Base-by-base conservation (phyloP, 352 stramenopile species). In the Pythium myriotylum region DNA sequence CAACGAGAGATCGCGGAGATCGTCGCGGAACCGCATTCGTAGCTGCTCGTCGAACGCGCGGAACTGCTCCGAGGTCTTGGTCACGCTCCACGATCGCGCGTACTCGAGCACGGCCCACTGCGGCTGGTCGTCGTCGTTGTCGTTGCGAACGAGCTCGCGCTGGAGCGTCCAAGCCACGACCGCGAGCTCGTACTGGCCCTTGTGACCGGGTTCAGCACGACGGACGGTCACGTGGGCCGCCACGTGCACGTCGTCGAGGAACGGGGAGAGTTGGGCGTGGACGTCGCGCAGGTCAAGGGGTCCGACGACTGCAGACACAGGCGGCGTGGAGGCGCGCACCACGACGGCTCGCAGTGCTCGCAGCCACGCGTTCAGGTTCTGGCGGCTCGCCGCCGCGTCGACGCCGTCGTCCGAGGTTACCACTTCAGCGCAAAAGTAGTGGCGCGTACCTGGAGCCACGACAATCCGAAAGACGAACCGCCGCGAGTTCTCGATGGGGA, bases 101-200 rank as follows among this genome's bases (percentile, higher is more conserved):
- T 92, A 90, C 60, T 92, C 78, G 59, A 86, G 62, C 49, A 90
- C 61, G 47, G 89, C 69, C 82, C 82, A 90, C 26, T 60, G 29
- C 19, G 48, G 29, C 1, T 59, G n/a, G 16, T 35, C 13, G 58
- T 23, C 27, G 20, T 70, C 51, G 7, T 59, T 54, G 35, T 65
- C 60, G 13, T 37, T 57, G 3, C 60, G 51, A 9, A 76, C 68
- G 24, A 84, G 71, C 57, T 92, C 82, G 8, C 79, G 72, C 42
- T 79, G 65, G 26, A 92, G 68, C 53, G 81, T 81, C 82, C 82
- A 92, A 10, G 78, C 77, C 27, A 82, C 79, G 23, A 79, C 67
- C 7, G 66, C 69, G 37, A 92, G 19, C 29, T 87, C 71, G 62
- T 89, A 90, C 56, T 57, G 39, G 12, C 70, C 70, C 41, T 54